A percentile compares a stretch with the other conserved stretches of the same genome.
Conservation (phyloP, 176 grass and related monocot species). For the Paspalum vaginatum region DNA sequence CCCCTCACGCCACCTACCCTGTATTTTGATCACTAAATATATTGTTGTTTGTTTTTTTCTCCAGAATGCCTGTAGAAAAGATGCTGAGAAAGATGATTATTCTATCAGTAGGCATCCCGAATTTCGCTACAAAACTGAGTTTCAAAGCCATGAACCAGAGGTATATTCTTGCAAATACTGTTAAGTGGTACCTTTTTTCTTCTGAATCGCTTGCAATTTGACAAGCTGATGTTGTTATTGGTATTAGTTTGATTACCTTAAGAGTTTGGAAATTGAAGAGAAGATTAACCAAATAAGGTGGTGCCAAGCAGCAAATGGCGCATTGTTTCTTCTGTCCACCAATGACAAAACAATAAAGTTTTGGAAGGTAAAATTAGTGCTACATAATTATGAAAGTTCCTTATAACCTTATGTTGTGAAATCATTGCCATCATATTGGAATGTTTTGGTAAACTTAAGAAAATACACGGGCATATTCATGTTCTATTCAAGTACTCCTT, state of each 20-base stretch:
- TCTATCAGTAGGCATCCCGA: slow-evolving; percentile 77
- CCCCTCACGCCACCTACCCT: not conserved
- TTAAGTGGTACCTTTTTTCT: not conserved
- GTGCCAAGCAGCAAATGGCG: slow-evolving; percentile 76
- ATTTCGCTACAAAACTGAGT: slow-evolving; percentile 97
- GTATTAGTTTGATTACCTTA: slow-evolving; percentile 97
- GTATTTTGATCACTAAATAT: slow-evolving; percentile 40
- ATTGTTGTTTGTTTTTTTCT: slow-evolving; percentile 37
- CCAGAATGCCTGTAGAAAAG: slow-evolving; percentile 70
- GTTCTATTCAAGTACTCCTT: not conserved
- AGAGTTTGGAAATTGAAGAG: slow-evolving; percentile 99
- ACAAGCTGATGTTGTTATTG: slow-evolving; percentile 40
- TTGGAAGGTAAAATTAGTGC: slow-evolving; percentile 80
- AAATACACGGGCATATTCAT: not conserved
- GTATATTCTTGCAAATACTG: slow-evolving; percentile 53
- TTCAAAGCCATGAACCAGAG: slow-evolving; percentile 99
- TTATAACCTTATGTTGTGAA: not conserved
- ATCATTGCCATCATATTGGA: not conserved
- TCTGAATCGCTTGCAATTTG: slow-evolving; percentile 43
- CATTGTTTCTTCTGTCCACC: slow-evolving; percentile 88
- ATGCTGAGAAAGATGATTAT: slow-evolving; percentile 85
- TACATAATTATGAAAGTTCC: slow-evolving; percentile 16
- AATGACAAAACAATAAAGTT: slow-evolving; percentile 99
- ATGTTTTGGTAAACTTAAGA: not conserved
- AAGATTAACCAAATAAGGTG: slow-evolving; percentile 99